phyloP scores from a whole-genome alignment of 2,329 filamentous ascomycete species.

The Plectosphaerella plurivora region DNA sequence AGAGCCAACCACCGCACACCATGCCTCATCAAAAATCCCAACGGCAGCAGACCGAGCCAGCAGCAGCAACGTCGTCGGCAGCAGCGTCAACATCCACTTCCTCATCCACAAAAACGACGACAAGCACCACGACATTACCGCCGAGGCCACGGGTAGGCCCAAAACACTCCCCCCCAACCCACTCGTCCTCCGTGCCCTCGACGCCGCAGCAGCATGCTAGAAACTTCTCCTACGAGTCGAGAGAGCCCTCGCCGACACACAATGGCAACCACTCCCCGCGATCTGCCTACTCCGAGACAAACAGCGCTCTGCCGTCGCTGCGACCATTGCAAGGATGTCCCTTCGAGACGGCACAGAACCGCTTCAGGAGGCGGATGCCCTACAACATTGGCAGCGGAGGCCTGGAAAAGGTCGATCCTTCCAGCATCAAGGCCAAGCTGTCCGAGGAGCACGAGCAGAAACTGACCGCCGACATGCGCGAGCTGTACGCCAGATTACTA shows the following conservation, averaged over 20 bases:
- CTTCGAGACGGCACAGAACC: conserved; percentile 82
- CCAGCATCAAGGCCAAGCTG: conserved; percentile 68
- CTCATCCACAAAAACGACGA: background rate
- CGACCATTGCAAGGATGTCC: conserved; percentile 68
- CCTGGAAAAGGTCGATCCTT: conserved; percentile 65
- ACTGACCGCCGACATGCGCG: conserved; percentile 76
- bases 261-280: conserved; percentile 78
- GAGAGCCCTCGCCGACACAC: conserved; percentile 73
- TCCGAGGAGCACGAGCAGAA: conserved; percentile 68
- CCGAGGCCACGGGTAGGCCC: conserved; percentile 16
- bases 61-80: conserved; percentile 12
- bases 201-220: conserved; percentile 87
- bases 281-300: conserved; percentile 86
- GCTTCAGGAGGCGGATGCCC: conserved; percentile 80
- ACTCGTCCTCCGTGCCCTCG: conserved; percentile 88
- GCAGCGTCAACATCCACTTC: conserved; percentile 21
- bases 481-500: conserved; percentile 79
- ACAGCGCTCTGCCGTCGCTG: conserved; percentile 65
- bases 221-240: conserved; percentile 75
- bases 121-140: conserved; percentile 13
- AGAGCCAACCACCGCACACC: conserved; percentile 35
- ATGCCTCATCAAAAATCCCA: conserved; percentile 37
- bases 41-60: conserved; percentile 19
- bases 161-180: conserved; percentile 26
- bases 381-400: conserved; percentile 84